A percentile compares a stretch with the other conserved stretches of the same genome.
These are phyloP conservation scores for Exophiala lecanii-corni DNA, from an alignment of 2,329 filamentous ascomycete genomes.

Conservation along the genomic window DNA sequence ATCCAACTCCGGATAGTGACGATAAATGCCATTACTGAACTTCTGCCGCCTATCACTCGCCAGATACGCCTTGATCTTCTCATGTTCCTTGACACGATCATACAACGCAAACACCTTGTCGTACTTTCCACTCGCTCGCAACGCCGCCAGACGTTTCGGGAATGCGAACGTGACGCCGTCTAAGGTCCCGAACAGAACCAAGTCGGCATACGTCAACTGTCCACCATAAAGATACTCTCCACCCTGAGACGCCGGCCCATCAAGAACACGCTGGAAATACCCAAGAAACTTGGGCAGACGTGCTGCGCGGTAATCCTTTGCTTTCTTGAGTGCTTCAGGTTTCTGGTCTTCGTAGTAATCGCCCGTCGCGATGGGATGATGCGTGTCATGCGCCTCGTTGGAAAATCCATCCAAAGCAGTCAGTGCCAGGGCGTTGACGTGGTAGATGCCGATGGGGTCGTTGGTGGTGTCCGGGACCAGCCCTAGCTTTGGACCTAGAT, in stretches of 20 bases:
- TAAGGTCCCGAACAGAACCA: conserved; percentile 67
- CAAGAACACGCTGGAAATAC: conserved; percentile 65
- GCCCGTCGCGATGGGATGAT: conserved; percentile 61
- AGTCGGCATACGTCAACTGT: conserved; percentile 65
- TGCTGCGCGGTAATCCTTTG: conserved; percentile 54
- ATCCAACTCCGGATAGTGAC: conserved; percentile 71
- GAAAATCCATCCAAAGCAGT: conserved; percentile 67
- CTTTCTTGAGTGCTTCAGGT: conserved; percentile 55
- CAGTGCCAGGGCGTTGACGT: conserved; percentile 59
- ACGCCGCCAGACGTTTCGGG: conserved; percentile 58
- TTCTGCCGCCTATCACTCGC: conserved; percentile 57
- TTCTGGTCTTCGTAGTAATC: conserved; percentile 74
- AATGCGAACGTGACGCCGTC: conserved; percentile 60
- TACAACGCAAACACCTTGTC: conserved; percentile 60
- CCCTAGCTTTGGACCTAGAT: conserved; percentile 59
- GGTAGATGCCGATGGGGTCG: conserved; percentile 46
- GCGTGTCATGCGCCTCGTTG: conserved; percentile 69
- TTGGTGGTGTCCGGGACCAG: conserved; percentile 44
- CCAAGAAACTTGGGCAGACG: conserved; percentile 68
- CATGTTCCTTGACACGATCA: conserved; percentile 57
- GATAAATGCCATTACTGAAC: conserved; percentile 64
- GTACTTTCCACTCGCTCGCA: conserved; percentile 55
- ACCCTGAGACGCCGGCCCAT: conserved; percentile 52
- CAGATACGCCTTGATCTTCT: conserved; percentile 65
- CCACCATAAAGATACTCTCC: conserved; percentile 63